These are phyloP conservation scores for Amanita pallidorosea DNA, from an alignment of 768 basidiomycete species.

Conservation along the genomic window DNA sequence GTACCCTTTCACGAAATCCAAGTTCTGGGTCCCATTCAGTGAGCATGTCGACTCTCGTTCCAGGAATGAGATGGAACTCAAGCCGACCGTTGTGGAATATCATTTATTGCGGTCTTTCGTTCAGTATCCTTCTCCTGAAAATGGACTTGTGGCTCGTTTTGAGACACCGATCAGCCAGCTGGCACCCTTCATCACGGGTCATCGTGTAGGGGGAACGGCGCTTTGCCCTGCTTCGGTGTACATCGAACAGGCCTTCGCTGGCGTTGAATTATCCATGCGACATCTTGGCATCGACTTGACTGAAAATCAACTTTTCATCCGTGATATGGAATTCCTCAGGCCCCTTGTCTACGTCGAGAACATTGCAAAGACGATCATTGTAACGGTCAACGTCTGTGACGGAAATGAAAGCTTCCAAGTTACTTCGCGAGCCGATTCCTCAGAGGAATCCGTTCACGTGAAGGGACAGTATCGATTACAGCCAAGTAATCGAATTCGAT, in stretches of 20 bases:
- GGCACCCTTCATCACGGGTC: slow-evolving; percentile 38
- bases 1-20: slow-evolving; percentile 49
- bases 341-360: slow-evolving; percentile 39
- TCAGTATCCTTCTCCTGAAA: slow-evolving; percentile 28
- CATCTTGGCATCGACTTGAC: slow-evolving; percentile 15
- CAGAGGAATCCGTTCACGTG: slow-evolving; percentile 27
- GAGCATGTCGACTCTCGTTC: slow-evolving; percentile 12
- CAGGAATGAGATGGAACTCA: neutral
- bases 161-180: slow-evolving; percentile 40
- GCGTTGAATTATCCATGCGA: slow-evolving; percentile 24
- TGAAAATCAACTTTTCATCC: slow-evolving; percentile 28
- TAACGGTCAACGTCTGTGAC: slow-evolving; percentile 9
- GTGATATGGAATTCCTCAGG: slow-evolving; percentile 34
- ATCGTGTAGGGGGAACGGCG: slow-evolving; percentile 42
- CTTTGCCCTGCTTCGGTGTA: slow-evolving; percentile 63
- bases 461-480: slow-evolving; percentile 35
- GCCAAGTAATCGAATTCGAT: slow-evolving; percentile 16
- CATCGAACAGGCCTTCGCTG: slow-evolving; percentile 42
- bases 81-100: slow-evolving; percentile 14
- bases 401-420: slow-evolving; percentile 14
- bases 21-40: slow-evolving; percentile 45
- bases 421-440: slow-evolving; percentile 24
- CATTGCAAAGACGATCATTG: slow-evolving; percentile 24
- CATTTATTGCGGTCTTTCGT: slow-evolving; percentile 29
- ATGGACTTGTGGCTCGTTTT: slow-evolving; percentile 32